Conservation (phyloP, 768 basidiomycete genomes). For the Boletus patriciae region DNA sequence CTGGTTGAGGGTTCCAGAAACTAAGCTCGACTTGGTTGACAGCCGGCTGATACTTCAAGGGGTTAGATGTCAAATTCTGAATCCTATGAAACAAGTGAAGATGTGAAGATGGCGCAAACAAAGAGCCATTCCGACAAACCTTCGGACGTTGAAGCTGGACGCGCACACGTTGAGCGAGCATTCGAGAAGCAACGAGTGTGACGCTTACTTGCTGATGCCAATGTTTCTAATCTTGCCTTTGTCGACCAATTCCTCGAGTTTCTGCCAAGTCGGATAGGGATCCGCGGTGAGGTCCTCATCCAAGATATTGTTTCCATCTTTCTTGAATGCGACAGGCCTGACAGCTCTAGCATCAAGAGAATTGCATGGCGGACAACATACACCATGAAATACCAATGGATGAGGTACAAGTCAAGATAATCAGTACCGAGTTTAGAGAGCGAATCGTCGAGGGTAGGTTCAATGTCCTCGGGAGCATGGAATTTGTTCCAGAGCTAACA, state of each 20-base stretch:
- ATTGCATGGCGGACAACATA: neutral
- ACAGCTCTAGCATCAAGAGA: neutral
- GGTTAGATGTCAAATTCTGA: conserved; percentile 61
- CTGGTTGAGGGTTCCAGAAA: conserved; percentile 76
- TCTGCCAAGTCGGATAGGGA: conserved; percentile 79
- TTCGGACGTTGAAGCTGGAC: conserved; percentile 60
- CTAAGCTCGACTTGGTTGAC: conserved; percentile 80
- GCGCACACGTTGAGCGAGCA: neutral
- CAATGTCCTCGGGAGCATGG: conserved; percentile 73
- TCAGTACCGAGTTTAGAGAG: conserved; percentile 58
- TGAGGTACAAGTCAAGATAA: conserved; percentile 79
- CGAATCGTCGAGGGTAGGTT: conserved; percentile 64
- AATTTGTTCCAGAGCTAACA: conserved; percentile 71
- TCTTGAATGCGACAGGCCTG: conserved; percentile 70
- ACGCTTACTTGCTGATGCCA: conserved; percentile 74
- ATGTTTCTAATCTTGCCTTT: conserved; percentile 79
- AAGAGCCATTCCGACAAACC: conserved; percentile 18
- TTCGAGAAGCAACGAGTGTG: neutral
- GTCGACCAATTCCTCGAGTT: conserved; percentile 73
- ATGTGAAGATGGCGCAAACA: neutral
- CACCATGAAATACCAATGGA: conserved; percentile 59
- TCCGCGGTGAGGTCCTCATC: conserved; percentile 60
- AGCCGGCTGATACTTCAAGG: conserved; percentile 60
- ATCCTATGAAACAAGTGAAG: conserved; percentile 35
- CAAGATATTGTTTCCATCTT: conserved; percentile 48